Base-by-base conservation (phyloP, 495 filamentous ascomycete genomes). In the Amniculicola lignicola region DNA sequence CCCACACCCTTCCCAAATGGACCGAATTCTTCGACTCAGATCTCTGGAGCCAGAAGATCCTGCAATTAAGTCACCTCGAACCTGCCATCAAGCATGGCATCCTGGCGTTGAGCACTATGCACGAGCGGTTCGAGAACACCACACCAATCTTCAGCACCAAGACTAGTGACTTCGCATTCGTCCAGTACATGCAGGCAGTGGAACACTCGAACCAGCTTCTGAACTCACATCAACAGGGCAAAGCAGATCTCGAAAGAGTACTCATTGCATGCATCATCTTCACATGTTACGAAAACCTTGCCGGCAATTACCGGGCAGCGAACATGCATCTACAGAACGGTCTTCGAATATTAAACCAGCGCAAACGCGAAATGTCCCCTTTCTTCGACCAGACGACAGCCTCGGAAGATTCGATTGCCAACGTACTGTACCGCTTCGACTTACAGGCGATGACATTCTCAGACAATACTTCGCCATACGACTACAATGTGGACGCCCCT, bases 1-100 rank as follows among this genome's bases (percentile, higher is more conserved):
- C 47, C 10, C 24, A 49, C 46, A 65, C 62, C 14, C 57, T 65
- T 21, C 57, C 57, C 0, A 52, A 61, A 46, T 61, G 57, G 57
- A 65, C 62, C 23, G 62, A 65, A 33, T 65, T 61, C 53, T 65
- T 65, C 57, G 57, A 65, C 25, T 65, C 62, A 7, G 62, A 61
- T 19, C 52, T 65, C 7, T 65, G 62, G 62, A 61, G 48, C 25
- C 51, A 51, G n/a, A 53, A 54, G 49, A 55, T 65, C 25, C 39
- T 65, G 35, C 62, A 61, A 46, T 31, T 65, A 14, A 54, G 57
- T 31, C 57, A 61, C 25, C 28, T 21, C 19, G 62, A 65, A 37
- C 62, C 62, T n/a, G 62, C 62, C 11, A 65, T 65, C 36, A 65
- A 61, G 24, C 62, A 65, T 45, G 62, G 62, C n/a, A 37, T 65